Conservation (phyloP, 805 yeast species). For the Pichia heedii region DNA sequence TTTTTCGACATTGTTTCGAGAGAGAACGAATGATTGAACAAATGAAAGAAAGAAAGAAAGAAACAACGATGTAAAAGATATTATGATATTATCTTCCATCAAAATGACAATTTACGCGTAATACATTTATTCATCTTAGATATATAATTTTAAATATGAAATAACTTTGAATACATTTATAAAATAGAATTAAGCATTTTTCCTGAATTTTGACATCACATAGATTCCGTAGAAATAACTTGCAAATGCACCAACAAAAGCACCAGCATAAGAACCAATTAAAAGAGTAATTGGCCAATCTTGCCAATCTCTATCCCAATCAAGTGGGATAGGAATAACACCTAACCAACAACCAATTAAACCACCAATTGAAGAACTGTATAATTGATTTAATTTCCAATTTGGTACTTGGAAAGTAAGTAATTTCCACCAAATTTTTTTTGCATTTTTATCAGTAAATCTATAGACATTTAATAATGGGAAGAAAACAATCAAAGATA, state of each 20-base stretch:
- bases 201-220: conserved; percentile 2
- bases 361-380: conserved; percentile 33
- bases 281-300: conserved; percentile 87
- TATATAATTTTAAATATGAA: too few relatives aligned
- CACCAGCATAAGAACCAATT: conserved; percentile 71
- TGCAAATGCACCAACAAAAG: conserved; percentile 41
- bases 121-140: too few relatives aligned
- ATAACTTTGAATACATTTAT: too few relatives aligned
- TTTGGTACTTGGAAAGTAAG: conserved; percentile 24
- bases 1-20: background rate
- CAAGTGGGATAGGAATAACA: conserved; percentile 87
- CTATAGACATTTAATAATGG: conserved; percentile 33
- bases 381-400: conserved; percentile 27
- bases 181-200: background rate
- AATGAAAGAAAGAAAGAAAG: too few relatives aligned
- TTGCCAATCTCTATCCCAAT: conserved; percentile 98
- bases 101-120: too few relatives aligned
- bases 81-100: too few relatives aligned
- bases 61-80: too few relatives aligned
- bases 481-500: conserved; percentile 12
- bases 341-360: conserved; percentile 83
- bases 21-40: too few relatives aligned
- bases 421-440: conserved; percentile 20
- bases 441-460: conserved; percentile 28
- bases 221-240: conserved; percentile 14